Evolutionary conservation across 2,329 filamentous ascomycete species (phyloP), one percentile per base, ranked within the genome.

Genomic region (Ceratocystiopsis brevicomis): DNA sequence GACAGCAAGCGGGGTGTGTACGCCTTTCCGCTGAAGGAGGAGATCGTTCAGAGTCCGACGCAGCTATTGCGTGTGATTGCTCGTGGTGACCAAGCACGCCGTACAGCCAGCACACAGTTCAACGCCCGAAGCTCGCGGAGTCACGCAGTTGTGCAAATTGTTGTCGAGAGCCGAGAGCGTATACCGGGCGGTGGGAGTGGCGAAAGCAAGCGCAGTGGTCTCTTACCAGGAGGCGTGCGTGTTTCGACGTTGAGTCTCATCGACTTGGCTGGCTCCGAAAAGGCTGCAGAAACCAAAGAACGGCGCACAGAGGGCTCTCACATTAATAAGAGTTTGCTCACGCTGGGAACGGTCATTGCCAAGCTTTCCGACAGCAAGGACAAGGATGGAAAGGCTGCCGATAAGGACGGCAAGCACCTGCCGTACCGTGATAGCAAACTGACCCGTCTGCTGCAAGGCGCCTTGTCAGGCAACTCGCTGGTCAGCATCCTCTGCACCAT

Each of bases 401-500:
- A 92, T 53, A 87, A 86, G 55, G 83, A 93, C 51, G 80, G 75
- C 41, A 93, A 93, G 58, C 90, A 98, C 68, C 61, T 98, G 49
- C 90, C 90, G 3, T 98, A 96, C 60, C 75, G 90, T 58, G 90
- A 98, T 64, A 96, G 87, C 69, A 98, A 98, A 60, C 74, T 98
- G 52, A 98, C 90, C 12, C 73, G 90, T 53, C 66, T 98, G 47
- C 67, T 98, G 35, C 90, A 98, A 62, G 84, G 85, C 37, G 90
- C 90, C 3, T 65, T 98, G 36, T 93, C 88, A 0, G 90, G 90
- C 41, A 83, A 88, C 57, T 94, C 90, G 3, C 71, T 98, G 14
- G 86, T 98, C 54, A 96, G 88, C 55, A 98, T 98, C 56, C 76
- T 98, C 17, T 98, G 90, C 58, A 98, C 90, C 0, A 90, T 98